Evolutionary conservation across 2,329 filamentous ascomycete genomes (phyloP).

Genomic region (Fusarium austroafricanum): DNA sequence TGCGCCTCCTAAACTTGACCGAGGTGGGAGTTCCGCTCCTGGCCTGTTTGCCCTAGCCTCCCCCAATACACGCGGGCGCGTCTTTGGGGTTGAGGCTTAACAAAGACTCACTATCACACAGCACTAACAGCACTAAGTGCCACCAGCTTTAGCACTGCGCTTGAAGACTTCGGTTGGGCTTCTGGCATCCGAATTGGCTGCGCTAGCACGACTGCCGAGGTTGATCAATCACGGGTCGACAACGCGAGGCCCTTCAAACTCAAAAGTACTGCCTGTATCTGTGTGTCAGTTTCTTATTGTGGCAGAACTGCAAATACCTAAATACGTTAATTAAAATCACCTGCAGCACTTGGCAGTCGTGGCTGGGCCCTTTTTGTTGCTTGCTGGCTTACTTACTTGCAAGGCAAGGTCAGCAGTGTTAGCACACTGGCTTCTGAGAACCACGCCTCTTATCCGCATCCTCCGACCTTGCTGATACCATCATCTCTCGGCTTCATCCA

Average conservation of each 20-base stretch:
- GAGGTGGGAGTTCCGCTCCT: conserved; percentile 38
- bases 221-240: conserved; percentile 27
- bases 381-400: not conserved
- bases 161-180: conserved; percentile 29
- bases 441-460: conserved; percentile 30
- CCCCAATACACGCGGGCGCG: conserved; percentile 24
- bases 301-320: not conserved
- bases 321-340: not conserved
- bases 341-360: not conserved
- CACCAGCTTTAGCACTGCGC: conserved; percentile 17
- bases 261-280: conserved; percentile 3
- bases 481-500: conserved; percentile 28
- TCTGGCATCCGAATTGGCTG: conserved; percentile 30
- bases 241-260: conserved; percentile 22
- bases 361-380: conserved; percentile 5
- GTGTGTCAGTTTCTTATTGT: not conserved
- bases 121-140: conserved; percentile 7
- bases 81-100: conserved; percentile 33
- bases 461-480: conserved; percentile 17
- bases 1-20: conserved; percentile 31
- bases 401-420: not conserved
- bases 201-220: conserved; percentile 32
- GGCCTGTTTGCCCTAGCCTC: conserved; percentile 19
- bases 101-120: conserved; percentile 2
- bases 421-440: not conserved